A percentile compares a stretch with the other conserved stretches of the same genome.
These are phyloP conservation scores for Candida succiphila DNA, from an alignment of 805 yeast species.

Conservation along the genomic window DNA sequence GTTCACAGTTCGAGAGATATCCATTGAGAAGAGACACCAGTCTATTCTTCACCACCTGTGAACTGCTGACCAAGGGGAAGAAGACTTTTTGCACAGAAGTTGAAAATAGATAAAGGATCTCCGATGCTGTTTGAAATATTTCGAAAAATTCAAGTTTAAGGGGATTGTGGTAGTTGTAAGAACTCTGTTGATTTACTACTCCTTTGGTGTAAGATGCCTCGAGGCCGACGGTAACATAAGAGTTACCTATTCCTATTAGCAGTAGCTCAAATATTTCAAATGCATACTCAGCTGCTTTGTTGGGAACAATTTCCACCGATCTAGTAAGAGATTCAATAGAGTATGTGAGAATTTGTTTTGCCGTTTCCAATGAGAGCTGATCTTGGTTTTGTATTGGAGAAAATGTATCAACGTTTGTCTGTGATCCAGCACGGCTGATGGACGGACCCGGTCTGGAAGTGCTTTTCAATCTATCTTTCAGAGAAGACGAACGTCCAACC, in stretches of 20 bases:
- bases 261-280: conserved; percentile 59
- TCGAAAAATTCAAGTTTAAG: conserved; percentile 37
- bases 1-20: conserved; percentile 51
- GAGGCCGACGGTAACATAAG: conserved; percentile 65
- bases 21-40: conserved; percentile 55
- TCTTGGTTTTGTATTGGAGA: conserved; percentile 5
- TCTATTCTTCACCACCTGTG: conserved; percentile 45
- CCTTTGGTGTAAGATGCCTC: conserved; percentile 48
- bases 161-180: not conserved
- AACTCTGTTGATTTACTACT: conserved; percentile 14
- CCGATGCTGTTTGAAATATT: conserved; percentile 43
- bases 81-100: conserved; percentile 67
- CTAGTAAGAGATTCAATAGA: conserved; percentile 74
- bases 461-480: conserved; percentile 15
- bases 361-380: conserved; percentile 30
- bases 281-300: conserved; percentile 49
- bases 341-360: conserved; percentile 58
- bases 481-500: conserved; percentile 31
- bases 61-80: conserved; percentile 59
- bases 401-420: not conserved
- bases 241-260: conserved; percentile 59
- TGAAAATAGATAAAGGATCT: conserved; percentile 55
- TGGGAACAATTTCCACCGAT: conserved; percentile 61
- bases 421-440: not conserved
- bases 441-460: not conserved